phyloP scores from a whole-genome alignment of 257 asterid genomes.

The Fraxinus quadrangulata region DNA sequence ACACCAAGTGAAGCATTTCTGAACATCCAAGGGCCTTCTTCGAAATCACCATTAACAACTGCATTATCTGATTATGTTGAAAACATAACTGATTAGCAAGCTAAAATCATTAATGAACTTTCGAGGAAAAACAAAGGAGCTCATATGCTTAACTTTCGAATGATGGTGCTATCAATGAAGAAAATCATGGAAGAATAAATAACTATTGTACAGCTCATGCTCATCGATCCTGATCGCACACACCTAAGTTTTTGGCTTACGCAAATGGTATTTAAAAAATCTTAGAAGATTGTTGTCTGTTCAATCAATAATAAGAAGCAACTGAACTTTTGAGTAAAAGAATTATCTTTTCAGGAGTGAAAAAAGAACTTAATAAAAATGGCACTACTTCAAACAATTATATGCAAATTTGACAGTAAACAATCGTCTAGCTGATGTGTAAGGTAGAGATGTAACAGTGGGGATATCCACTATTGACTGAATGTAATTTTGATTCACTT shows the following conservation, averaged over 20 bases:
- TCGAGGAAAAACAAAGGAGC: neutral
- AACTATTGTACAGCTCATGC: neutral
- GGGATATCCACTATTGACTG: neutral
- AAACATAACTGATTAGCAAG: slow-evolving; percentile 10
- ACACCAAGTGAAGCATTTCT: slow-evolving; percentile 85
- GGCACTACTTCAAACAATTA: neutral
- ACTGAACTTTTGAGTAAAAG: neutral
- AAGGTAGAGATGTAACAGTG: neutral
- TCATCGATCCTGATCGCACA: neutral
- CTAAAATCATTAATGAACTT: neutral
- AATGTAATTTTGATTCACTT: neutral
- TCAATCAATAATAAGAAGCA: neutral
- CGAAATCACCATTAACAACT: slow-evolving; percentile 87
- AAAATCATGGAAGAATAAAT: neutral
- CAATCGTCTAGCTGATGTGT: neutral
- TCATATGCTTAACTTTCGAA: neutral
- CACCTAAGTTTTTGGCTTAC: neutral
- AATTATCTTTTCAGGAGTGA: neutral
- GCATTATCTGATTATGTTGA: slow-evolving; percentile 56
- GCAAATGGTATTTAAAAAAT: neutral
- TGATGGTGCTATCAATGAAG: neutral
- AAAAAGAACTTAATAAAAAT: too few relatives aligned
- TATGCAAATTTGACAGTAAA: neutral
- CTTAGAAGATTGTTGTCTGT: neutral
- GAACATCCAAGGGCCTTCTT: slow-evolving; percentile 97